A percentile compares a stretch with the other conserved stretches of the same genome.
These are phyloP conservation scores for Inga oerstediana DNA, from an alignment of 306 rosid species.

Conservation along the genomic window DNA sequence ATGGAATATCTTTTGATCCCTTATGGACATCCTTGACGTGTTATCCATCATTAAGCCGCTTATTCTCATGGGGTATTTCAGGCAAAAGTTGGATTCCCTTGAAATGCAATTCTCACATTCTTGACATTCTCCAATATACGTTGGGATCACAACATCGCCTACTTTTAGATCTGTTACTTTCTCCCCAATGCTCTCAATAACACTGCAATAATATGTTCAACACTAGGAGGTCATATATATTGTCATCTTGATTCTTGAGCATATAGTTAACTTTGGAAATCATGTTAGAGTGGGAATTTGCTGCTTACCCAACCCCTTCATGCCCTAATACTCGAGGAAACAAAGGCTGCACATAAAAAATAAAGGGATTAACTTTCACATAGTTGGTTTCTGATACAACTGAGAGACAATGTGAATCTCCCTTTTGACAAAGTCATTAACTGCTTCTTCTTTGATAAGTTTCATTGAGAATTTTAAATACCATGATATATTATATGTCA, in stretches of 20 bases:
- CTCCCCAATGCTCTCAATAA: constrained; percentile 29
- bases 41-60: constrained; percentile 14
- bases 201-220: neutral
- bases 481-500: neutral
- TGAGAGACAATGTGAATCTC: neutral
- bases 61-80: neutral
- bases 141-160: constrained; percentile 52
- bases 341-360: constrained; percentile 11
- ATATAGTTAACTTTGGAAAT: neutral
- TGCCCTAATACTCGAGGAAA: constrained; percentile 13
- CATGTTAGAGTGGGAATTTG: neutral
- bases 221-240: neutral
- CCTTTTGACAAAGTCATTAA: neutral
- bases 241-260: neutral
- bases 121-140: constrained; percentile 35
- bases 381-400: neutral
- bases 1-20: constrained; percentile 39
- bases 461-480: neutral
- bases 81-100: constrained; percentile 1
- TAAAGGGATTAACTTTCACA: neutral
- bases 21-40: constrained; percentile 25
- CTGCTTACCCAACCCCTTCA: constrained; percentile 1
- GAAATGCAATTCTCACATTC: constrained; percentile 45
- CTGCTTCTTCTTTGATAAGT: neutral
- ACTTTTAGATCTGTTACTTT: constrained; percentile 25